Percentiles rank a stretch among this genome's conserved stretches.
Evolutionary conservation across 2,329 filamentous ascomycete species (phyloP).

Genomic region (Tolypocladium amazonense): DNA sequence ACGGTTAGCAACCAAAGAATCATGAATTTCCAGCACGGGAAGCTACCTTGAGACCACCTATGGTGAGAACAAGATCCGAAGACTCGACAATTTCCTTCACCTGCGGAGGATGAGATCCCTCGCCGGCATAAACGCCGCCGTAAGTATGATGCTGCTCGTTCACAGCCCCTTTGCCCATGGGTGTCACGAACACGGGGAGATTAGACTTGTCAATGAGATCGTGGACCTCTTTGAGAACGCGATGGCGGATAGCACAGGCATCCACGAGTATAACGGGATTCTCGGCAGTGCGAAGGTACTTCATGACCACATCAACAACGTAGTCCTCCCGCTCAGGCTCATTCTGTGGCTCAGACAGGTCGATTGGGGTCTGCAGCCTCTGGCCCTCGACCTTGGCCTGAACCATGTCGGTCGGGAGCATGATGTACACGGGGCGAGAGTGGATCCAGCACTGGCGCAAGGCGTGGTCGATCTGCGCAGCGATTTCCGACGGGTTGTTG

Average conservation of each 20-base stretch:
- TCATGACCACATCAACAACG: constrained; percentile 69
- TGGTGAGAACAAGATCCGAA: constrained; percentile 59
- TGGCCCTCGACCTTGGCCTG: constrained; percentile 65
- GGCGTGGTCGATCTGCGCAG: constrained; percentile 66
- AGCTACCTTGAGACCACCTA: constrained; percentile 49
- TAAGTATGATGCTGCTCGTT: constrained; percentile 67
- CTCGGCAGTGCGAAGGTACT: constrained; percentile 61
- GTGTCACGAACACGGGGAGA: constrained; percentile 76
- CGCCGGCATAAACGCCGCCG: constrained; percentile 78
- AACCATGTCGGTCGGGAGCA: constrained; percentile 73
- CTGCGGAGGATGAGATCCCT: constrained; percentile 53
- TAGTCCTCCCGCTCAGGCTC: constrained; percentile 65
- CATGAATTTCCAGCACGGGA: background rate
- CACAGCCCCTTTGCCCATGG: constrained; percentile 81
- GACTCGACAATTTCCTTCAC: constrained; percentile 55
- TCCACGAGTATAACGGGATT: constrained; percentile 73
- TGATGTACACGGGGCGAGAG: constrained; percentile 74
- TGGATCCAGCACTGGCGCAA: constrained; percentile 64
- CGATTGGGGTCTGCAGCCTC: constrained; percentile 58
- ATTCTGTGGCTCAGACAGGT: constrained; percentile 54
- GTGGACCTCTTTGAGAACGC: constrained; percentile 61
- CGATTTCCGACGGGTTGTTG: constrained; percentile 57
- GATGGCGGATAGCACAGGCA: constrained; percentile 70
- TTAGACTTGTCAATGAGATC: constrained; percentile 61
- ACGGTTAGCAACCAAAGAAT: background rate